phyloP scores from a whole-genome alignment of 805 yeast genomes.

The Spathaspora arborariae region DNA sequence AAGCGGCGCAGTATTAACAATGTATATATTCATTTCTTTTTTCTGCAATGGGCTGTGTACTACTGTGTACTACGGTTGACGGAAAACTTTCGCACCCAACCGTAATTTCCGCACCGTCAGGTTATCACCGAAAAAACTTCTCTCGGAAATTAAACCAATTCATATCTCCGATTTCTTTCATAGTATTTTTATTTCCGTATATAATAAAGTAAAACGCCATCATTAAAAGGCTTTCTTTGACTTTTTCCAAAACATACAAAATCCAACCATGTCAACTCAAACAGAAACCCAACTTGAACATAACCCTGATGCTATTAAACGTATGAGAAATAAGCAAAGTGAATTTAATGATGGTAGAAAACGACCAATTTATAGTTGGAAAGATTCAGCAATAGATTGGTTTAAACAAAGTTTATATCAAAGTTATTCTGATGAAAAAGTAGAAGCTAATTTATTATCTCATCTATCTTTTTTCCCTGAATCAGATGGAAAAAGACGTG shows the following conservation, averaged over 20 bases:
- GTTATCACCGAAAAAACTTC: background rate
- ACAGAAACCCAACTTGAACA: background rate
- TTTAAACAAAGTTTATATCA: conserved; percentile 19
- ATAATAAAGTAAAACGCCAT: background rate
- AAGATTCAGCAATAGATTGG: conserved; percentile 26
- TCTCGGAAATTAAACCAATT: no score
- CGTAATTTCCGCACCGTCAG: background rate
- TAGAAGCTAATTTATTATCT: conserved; percentile 45
- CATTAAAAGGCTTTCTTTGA: background rate
- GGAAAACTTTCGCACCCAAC: background rate
- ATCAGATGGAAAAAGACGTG: conserved; percentile 44
- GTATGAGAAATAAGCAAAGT: conserved; percentile 8
- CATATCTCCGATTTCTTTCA: no score
- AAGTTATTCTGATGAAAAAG: conserved; percentile 21
- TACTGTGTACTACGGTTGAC: background rate
- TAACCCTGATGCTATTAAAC: background rate
- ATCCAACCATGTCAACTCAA: background rate
- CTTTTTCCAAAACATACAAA: background rate
- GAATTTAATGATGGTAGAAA: conserved; percentile 18
- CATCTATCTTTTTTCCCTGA: conserved; percentile 57
- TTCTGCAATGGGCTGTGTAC: background rate
- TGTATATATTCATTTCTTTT: background rate
- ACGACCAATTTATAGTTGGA: conserved; percentile 15
- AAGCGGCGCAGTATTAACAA: background rate
- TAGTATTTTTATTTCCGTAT: background rate